Base-by-base conservation (phyloP, 1,139 yeast genomes). In the Taphrina sp. region DNA sequence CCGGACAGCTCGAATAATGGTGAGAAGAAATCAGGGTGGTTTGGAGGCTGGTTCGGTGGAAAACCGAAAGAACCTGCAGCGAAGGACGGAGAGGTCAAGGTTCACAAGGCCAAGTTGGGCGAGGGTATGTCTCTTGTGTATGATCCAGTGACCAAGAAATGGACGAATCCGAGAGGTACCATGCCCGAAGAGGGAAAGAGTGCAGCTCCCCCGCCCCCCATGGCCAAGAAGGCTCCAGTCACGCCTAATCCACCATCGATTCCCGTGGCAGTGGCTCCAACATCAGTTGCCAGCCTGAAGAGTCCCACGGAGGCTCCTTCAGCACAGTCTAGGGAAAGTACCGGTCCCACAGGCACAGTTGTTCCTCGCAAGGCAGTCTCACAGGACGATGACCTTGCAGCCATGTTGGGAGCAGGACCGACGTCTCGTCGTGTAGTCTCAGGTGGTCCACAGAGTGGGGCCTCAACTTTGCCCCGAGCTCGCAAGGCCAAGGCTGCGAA, bases 101-200 rank as follows among this genome's bases (percentile, higher is more conserved):
- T 94, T 1, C 76, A 82, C 59, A 79, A 80, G 63, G 97, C 96
- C 31, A 89, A 92, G 64, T 72, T 92, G 61, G 98, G 98, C 7
- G 89, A 85, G 58, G 79, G 81, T 61, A 85, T 76, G 65, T 74
- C 79, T 35, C 84, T 92, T 65, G 80, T 80, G 64, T 94, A 81
- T 67, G 96, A 90, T 70, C 94, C 87, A 64, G 81, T 84, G 60
- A 77, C 86, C 65, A 83, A 85, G 66, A 77, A 95, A 65, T 92
- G 96, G 96, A 81, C 92, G 55, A 83, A 87, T 66, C 81, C 80
- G 59, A 80, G 81, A 38, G 62, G 58, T 8, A 37, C 53, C 23
- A 49, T 49, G 54, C 54, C 54, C 17, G 52, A 88, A 49, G 87
- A 83, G 62, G 76, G 81, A 59, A 74, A 72, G 59, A 70, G 77